Conservation (phyloP, 2,329 filamentous ascomycete genomes). For the Nemania abortiva region DNA sequence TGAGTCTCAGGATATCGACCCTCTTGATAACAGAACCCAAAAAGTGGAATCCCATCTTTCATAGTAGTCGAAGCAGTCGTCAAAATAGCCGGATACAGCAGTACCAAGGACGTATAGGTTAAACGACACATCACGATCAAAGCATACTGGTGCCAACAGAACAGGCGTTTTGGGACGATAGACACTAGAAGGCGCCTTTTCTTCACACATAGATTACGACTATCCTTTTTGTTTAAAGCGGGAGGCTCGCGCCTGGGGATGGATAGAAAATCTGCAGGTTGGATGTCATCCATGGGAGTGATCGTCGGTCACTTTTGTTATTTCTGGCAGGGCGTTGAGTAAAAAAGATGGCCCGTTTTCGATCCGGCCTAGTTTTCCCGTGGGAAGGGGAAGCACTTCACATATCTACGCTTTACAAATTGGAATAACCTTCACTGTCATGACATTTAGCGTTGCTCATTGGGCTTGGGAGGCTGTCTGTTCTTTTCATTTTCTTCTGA, state of each 20-base stretch:
- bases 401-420: neutral
- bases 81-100: slow-evolving; percentile 34
- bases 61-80: slow-evolving; percentile 12
- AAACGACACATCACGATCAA: slow-evolving; percentile 12
- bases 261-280: slow-evolving; percentile 16
- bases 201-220: slow-evolving; percentile 5
- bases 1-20: slow-evolving; percentile 36
- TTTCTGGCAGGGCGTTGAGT: neutral
- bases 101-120: slow-evolving; percentile 45
- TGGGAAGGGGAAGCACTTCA: neutral
- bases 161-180: slow-evolving; percentile 10
- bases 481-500: neutral
- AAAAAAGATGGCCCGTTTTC: neutral
- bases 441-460: neutral
- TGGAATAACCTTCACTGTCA: neutral
- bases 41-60: slow-evolving; percentile 42
- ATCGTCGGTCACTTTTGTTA: neutral
- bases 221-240: slow-evolving; percentile 37
- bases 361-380: neutral
- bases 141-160: slow-evolving; percentile 16
- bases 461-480: neutral
- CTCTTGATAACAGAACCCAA: slow-evolving; percentile 26
- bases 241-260: slow-evolving; percentile 42
- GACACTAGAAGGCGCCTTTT: neutral
- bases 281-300: neutral